These are phyloP conservation scores for Globisporangium nodosum DNA, from an alignment of 352 stramenopile species.

Conservation along the genomic window DNA sequence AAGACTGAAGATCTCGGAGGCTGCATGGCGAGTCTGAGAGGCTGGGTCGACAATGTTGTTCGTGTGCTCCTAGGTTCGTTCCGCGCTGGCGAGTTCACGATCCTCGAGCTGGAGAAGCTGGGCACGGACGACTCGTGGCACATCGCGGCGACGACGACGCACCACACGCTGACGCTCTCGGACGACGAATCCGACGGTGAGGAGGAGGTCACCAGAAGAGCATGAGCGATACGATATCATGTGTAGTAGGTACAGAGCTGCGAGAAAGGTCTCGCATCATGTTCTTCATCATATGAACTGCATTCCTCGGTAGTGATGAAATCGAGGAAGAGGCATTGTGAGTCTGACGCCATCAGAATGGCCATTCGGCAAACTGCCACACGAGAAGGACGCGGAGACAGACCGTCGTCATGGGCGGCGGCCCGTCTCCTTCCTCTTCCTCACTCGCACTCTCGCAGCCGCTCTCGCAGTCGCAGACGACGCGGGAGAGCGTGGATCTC, in stretches of 20 bases:
- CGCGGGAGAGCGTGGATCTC: conserved; percentile 22
- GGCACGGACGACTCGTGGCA: conserved; percentile 40
- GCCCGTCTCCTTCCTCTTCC: conserved; percentile 1
- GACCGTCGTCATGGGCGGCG: conserved; percentile 12
- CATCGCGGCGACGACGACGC: conserved; percentile 36
- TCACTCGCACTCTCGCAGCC: conserved; percentile 1
- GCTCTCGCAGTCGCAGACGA: conserved; percentile 7
- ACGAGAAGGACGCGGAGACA: background rate
- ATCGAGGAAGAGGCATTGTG: background rate
- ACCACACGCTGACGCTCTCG: conserved; percentile 25
- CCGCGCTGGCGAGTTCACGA: conserved; percentile 61
- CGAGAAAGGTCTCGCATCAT: background rate
- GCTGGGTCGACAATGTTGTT: background rate
- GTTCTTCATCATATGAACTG: background rate
- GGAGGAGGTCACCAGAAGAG: background rate
- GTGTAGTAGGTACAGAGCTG: background rate
- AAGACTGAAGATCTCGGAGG: too few species aligned
- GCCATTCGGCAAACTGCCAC: background rate
- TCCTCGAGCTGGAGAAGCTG: conserved; percentile 61
- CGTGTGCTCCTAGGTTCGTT: conserved; percentile 36
- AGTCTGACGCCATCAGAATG: background rate
- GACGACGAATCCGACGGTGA: conserved; percentile 3
- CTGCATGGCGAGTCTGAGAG: background rate
- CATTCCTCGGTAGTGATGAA: background rate
- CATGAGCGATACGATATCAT: too few species aligned